These are phyloP conservation scores for Leccinum variabile DNA, from an alignment of 1,284 basidiomycete genomes.

Conservation along the genomic window DNA sequence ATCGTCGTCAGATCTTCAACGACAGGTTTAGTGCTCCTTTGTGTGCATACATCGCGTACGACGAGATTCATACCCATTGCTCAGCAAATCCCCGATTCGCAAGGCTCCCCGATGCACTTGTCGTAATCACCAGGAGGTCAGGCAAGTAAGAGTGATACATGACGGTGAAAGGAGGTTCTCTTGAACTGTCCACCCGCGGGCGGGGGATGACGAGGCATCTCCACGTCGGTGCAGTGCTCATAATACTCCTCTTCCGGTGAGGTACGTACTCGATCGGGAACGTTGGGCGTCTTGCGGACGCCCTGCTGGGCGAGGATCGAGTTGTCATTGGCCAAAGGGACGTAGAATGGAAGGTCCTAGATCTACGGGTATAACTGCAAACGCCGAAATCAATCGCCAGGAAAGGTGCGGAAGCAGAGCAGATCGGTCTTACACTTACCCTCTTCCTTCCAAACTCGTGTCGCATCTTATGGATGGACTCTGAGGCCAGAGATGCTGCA, in stretches of 20 bases:
- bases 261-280: constrained; percentile 6
- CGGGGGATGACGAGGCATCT: constrained; percentile 5
- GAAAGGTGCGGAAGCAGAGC: not conserved
- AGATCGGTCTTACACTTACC: constrained; percentile 2
- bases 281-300: constrained; percentile 5
- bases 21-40: too few relatives aligned
- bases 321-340: constrained; percentile 4
- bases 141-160: not conserved
- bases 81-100: not conserved
- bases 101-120: too few relatives aligned
- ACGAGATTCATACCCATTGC: too few relatives aligned
- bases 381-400: not conserved
- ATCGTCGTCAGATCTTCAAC: too few relatives aligned
- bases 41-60: too few relatives aligned
- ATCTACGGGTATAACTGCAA: constrained; percentile 6
- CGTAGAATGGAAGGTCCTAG: constrained; percentile 1
- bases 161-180: not conserved
- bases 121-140: not conserved
- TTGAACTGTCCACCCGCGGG: not conserved
- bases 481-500: constrained; percentile 22
- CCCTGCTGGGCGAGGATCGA: constrained; percentile 6
- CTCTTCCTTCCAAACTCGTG: not conserved
- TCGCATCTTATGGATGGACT: constrained; percentile 24
- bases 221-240: not conserved
- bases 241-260: not conserved